A percentile compares a stretch with the other conserved stretches of the same genome.
Conservation (phyloP, 129 eudicot species). For the Rutidosis leptorrhynchoides region DNA sequence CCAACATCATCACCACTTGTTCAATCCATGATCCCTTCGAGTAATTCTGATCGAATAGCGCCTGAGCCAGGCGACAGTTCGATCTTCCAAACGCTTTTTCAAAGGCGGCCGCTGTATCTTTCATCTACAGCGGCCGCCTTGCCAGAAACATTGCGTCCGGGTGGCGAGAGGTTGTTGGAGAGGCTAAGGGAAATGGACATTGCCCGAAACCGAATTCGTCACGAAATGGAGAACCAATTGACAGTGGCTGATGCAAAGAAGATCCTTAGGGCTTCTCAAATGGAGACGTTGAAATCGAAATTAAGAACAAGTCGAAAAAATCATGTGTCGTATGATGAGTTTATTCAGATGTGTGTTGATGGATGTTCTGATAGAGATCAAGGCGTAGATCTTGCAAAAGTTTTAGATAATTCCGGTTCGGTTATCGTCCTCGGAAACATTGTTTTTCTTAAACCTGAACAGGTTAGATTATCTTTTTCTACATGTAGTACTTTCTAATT, state of each 20-base stretch:
- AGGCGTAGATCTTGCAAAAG: conserved; percentile 53
- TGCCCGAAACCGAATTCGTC: conserved; percentile 40
- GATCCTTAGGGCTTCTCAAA: conserved; percentile 48
- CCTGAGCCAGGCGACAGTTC: conserved; percentile 52
- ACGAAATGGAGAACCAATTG: conserved; percentile 37
- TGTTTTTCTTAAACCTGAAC: conserved; percentile 75
- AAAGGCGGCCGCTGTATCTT: conserved; percentile 33
- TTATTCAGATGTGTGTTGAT: conserved; percentile 50
- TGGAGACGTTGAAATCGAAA: conserved; percentile 59
- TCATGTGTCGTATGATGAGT: conserved; percentile 52
- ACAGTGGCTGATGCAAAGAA: conserved; percentile 64
- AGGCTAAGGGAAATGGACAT: conserved; percentile 57
- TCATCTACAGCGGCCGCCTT: conserved; percentile 21
- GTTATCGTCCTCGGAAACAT: conserved; percentile 65
- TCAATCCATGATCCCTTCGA: conserved; percentile 30
- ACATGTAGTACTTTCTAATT: not conserved
- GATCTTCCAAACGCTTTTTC: conserved; percentile 40
- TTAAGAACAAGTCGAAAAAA: conserved; percentile 36
- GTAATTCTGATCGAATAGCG: conserved; percentile 20
- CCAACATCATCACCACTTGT: conserved; percentile 36
- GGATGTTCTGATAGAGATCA: conserved; percentile 42
- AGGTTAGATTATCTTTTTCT: conserved; percentile 46
- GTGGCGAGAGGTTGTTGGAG: conserved; percentile 46
- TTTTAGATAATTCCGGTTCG: conserved; percentile 74
- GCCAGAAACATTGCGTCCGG: conserved; percentile 34